Conservation (phyloP, 2,329 filamentous ascomycete genomes). For the Rhytidhysteron rufulum region DNA sequence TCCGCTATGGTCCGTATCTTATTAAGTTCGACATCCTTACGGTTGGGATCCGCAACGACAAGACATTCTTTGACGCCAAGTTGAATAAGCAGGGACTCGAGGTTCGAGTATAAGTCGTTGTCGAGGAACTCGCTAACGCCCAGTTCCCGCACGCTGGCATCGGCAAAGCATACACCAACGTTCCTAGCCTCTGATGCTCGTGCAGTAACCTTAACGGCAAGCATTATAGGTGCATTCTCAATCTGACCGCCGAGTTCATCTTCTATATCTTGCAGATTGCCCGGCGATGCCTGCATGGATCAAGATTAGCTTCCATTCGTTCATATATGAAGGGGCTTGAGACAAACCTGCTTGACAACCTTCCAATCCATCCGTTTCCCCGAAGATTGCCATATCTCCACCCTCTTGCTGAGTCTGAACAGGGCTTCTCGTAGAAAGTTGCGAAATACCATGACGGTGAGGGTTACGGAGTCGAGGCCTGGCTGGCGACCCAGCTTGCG, state of each 20-base stretch:
- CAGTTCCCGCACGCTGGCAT: conserved; percentile 91
- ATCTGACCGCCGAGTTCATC: conserved; percentile 86
- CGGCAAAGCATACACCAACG: conserved; percentile 94
- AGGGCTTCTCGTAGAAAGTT: conserved; percentile 94
- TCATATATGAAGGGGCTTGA: neutral
- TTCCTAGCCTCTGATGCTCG: conserved; percentile 79
- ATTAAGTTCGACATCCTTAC: conserved; percentile 81
- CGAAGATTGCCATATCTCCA: conserved; percentile 82
- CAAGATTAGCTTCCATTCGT: neutral
- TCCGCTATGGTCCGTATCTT: conserved; percentile 88
- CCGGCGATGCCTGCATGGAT: conserved; percentile 69
- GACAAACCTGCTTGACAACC: conserved; percentile 72
- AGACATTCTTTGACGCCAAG: conserved; percentile 92
- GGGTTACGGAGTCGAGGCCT: conserved; percentile 88
- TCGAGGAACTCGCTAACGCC: conserved; percentile 98
- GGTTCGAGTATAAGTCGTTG: conserved; percentile 97
- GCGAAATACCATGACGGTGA: conserved; percentile 91
- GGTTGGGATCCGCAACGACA: conserved; percentile 70
- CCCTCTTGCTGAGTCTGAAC: conserved; percentile 81
- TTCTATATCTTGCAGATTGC: conserved; percentile 94
- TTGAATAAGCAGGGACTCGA: conserved; percentile 93
- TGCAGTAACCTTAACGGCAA: conserved; percentile 90
- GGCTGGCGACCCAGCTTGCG: conserved; percentile 81
- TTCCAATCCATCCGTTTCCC: conserved; percentile 84
- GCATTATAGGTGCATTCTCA: conserved; percentile 87